Base-by-base conservation (phyloP, 371 early-diverging fungal genomes). In the Mucor piriformis region DNA sequence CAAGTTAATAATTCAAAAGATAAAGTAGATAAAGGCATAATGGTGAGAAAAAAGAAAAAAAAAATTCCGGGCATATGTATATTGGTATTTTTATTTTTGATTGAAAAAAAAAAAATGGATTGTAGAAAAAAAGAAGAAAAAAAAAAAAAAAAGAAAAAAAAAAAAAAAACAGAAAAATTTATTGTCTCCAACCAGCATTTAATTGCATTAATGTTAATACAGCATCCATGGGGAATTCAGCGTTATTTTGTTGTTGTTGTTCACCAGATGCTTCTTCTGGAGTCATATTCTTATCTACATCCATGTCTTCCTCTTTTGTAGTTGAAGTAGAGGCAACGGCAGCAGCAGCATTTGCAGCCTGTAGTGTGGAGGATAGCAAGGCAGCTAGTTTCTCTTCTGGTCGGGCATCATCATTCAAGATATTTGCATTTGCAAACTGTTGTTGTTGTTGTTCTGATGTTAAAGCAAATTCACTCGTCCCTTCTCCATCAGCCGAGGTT, bases 161-260 rank as follows among this genome's bases (percentile, higher is more conserved):
- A 16, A 34, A 16, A 7, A 5, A 20, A 13, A 47, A 32, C 16
- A n/a, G 47, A 15, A 8, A 11, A 16, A 32, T 54, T 58, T 68
- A 80, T 58, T 76, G 82, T 61, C 83, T 77, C 84, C 84, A 83
- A 47, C 82, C 81, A 47, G 82, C 82, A 54, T 85, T 85, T 37
- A 85, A 52, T 54, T 85, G 85, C 85, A 85, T 85, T 50, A 85
- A 50, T 10, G 85, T 85, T 50, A 85, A 67, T 54, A 86, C 86
- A 20, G 86, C 86, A 62, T 86, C 86, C 83, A 86, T 83, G 1
- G 86, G 84, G 34, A 80, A 83, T 52, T 86, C 83, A 6, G 74
- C 70, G 12, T 40, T 50, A 10, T 61, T 61, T 29, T 50, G 58
- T 59, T 54, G 59, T 32, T 63, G 63, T 35, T 51, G 59, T 18